phyloP scores from a whole-genome alignment of 2,329 filamentous ascomycete genomes.

The Colletotrichum sansevieriae region DNA sequence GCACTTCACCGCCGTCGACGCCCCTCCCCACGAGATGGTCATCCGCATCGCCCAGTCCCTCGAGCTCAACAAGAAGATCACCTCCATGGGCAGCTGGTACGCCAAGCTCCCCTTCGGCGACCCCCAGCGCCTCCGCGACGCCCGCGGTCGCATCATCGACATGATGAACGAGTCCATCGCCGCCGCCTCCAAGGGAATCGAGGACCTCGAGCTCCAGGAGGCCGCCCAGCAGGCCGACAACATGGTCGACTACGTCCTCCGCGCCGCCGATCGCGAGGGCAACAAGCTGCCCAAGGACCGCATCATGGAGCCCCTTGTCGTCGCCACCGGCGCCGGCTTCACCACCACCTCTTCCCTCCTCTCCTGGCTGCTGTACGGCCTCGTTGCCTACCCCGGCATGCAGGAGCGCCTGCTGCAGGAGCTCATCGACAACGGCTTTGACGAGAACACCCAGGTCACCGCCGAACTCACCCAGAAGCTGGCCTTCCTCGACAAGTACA shows the following conservation, averaged over 20 bases:
- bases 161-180: constrained; percentile 56
- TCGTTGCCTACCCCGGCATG: constrained; percentile 66
- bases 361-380: constrained; percentile 68
- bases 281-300: constrained; percentile 63
- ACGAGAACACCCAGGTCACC: constrained; percentile 58
- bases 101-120: constrained; percentile 69
- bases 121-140: constrained; percentile 56
- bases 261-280: constrained; percentile 67
- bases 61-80: constrained; percentile 70
- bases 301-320: constrained; percentile 58
- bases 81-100: constrained; percentile 69
- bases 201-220: constrained; percentile 59
- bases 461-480: constrained; percentile 62
- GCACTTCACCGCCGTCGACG: constrained; percentile 59
- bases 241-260: constrained; percentile 63
- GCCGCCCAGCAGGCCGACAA: constrained; percentile 63
- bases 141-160: constrained; percentile 49
- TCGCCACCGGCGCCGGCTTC: constrained; percentile 70
- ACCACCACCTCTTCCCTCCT: constrained; percentile 70
- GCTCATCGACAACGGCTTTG: constrained; percentile 62
- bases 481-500: constrained; percentile 66
- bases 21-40: constrained; percentile 65
- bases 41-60: constrained; percentile 63
- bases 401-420: constrained; percentile 71
- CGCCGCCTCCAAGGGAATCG: constrained; percentile 53